Base-by-base conservation (phyloP, 495 filamentous ascomycete genomes). In the Daldinia concentrica region DNA sequence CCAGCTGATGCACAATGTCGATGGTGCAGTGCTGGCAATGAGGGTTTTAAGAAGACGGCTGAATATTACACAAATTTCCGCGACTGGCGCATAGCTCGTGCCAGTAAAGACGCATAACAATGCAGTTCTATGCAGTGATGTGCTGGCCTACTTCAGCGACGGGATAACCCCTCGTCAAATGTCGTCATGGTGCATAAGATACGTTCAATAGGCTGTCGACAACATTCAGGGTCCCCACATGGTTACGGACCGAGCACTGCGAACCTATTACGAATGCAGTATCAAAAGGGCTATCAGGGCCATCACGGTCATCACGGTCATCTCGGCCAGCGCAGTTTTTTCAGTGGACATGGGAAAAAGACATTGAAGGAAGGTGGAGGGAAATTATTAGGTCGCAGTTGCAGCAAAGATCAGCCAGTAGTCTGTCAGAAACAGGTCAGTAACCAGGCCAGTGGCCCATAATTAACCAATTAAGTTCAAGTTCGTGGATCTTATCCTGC, bases 191-290 rank as follows among this genome's bases (percentile, higher is more conserved):
- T 64, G 71, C 71, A 74, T 74, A 43, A 56, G 52, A 26, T 27
- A 29, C n/a, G 14, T 12, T 66, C 67, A 75, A 77, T 77, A 76
- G 76, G 68, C 60, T 69, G 55, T 74, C 56, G 71, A 64, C 71
- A 72, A 43, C 66, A 62, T 64, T 75, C 57, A 55, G 45, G 11
- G n/a, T 34, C 62, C 37, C 71, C 72, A 68, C 75, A 58, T 57
- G 65, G 58, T 62, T 62, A 69, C 71, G 71, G 71, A 54, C 71
- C 71, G 71, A 73, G 65, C 61, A 27, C 57, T 66, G 50, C 17
- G 69, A 62, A 63, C 76, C 76, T 76, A 76, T 76, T 34, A 45
- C 51, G 29, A 55, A 52, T 71, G 75, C 72, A 75, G 75, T 3
- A 41, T 32, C 52, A 27, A 50, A 41, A 64, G 43, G 65, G 64